phyloP scores from a whole-genome alignment of 2,329 filamentous ascomycete genomes.

The Sporothrix schenckii region DNA sequence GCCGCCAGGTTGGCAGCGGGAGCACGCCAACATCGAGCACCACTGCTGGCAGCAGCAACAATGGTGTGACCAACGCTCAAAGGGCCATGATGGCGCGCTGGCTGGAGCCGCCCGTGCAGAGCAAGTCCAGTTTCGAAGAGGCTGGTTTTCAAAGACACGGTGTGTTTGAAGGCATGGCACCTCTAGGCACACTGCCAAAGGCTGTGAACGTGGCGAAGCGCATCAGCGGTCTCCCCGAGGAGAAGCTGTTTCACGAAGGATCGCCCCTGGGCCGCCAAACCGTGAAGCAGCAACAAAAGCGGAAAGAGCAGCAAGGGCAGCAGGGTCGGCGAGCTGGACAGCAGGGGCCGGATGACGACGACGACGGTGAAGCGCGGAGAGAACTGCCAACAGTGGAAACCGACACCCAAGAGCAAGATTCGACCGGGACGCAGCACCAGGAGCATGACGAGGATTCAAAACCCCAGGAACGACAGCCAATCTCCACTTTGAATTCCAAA shows the following conservation, averaged over 20 bases:
- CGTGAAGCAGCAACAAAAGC: slow-evolving; percentile 26
- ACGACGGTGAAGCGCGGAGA: not conserved
- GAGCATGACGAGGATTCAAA: slow-evolving; percentile 22
- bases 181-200: slow-evolving; percentile 73
- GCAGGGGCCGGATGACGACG: not conserved
- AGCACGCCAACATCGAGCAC: slow-evolving; percentile 28
- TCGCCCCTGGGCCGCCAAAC: slow-evolving; percentile 6
- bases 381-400: not conserved
- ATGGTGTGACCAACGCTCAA: slow-evolving; percentile 44
- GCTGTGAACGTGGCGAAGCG: slow-evolving; percentile 58
- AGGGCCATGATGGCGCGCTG: slow-evolving; percentile 59
- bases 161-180: slow-evolving; percentile 81
- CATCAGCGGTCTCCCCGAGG: slow-evolving; percentile 33
- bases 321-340: slow-evolving; percentile 6
- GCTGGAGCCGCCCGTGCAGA: slow-evolving; percentile 62
- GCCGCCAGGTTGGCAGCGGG: slow-evolving; percentile 10
- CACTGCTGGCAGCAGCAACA: slow-evolving; percentile 34
- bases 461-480: slow-evolving; percentile 1
- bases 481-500: slow-evolving; percentile 41
- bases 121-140: slow-evolving; percentile 75
- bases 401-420: not conserved
- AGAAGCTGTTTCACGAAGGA: slow-evolving; percentile 30
- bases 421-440: not conserved
- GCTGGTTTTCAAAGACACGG: slow-evolving; percentile 72
- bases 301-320: slow-evolving; percentile 1